Conservation (phyloP, 305 asterid genomes). For the Solanum hybrid region DNA sequence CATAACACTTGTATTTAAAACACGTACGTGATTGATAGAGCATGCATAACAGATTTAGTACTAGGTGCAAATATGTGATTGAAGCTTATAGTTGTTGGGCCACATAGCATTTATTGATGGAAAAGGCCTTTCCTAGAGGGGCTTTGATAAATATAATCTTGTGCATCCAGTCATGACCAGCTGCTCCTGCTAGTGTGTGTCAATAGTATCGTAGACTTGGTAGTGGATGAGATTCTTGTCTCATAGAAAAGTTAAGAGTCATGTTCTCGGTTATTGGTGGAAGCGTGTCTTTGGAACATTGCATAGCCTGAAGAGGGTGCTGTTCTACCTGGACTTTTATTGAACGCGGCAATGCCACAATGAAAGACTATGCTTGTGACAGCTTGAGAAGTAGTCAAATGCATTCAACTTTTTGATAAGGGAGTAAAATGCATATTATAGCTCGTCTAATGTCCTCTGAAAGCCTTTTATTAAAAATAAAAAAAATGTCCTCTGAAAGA, state of each 20-base stretch:
- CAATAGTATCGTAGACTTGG: background rate
- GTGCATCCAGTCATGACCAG: background rate
- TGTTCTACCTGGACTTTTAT: background rate
- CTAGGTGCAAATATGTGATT: background rate
- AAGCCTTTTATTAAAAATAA: background rate
- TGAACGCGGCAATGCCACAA: background rate
- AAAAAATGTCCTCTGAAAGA: background rate
- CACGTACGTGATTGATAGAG: background rate
- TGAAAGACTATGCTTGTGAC: background rate
- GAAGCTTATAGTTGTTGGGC: background rate
- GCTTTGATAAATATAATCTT: background rate
- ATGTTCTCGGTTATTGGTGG: background rate
- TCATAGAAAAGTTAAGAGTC: background rate
- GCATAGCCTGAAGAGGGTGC: background rate
- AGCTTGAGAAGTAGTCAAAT: background rate
- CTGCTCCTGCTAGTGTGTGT: background rate
- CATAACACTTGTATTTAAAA: background rate
- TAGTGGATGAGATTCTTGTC: background rate
- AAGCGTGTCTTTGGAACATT: background rate
- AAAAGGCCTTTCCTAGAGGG: background rate
- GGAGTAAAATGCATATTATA: background rate
- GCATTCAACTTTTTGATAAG: background rate
- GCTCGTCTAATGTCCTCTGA: background rate
- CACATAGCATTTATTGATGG: no score
- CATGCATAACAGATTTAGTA: background rate